phyloP scores from a whole-genome alignment of 495 filamentous ascomycete species.

The Trichoderma asperelloides region DNA sequence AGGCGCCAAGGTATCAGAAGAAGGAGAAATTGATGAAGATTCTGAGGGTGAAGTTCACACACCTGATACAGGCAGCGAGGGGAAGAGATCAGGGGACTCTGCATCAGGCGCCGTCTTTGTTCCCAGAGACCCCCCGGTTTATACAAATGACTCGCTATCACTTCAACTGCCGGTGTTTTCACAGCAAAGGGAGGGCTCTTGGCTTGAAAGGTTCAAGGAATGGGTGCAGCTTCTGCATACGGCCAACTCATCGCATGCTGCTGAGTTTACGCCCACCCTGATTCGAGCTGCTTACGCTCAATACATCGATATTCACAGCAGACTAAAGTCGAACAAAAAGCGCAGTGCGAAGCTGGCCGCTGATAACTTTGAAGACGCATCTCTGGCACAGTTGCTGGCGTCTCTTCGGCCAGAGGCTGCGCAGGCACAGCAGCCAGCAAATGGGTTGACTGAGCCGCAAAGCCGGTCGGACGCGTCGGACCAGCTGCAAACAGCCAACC shows the following conservation, averaged over 20 bases:
- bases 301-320: not conserved
- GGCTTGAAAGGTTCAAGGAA: slow-evolving; percentile 1
- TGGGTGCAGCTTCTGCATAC: not conserved
- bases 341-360: not conserved
- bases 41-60: not conserved
- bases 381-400: not conserved
- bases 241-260: not conserved
- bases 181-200: not conserved
- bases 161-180: slow-evolving; percentile 5
- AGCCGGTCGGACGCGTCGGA: not conserved
- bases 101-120: not conserved
- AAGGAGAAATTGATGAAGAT: not conserved
- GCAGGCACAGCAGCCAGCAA: not conserved
- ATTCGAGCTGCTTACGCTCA: not conserved
- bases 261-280: not conserved
- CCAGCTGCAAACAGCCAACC: not conserved
- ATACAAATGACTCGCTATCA: not conserved
- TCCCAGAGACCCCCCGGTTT: not conserved
- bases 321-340: slow-evolving; percentile 8
- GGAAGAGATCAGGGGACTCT: not conserved
- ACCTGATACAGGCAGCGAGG: not conserved
- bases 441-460: not conserved
- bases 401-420: not conserved
- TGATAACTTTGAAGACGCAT: not conserved
- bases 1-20: not conserved